Evolutionary conservation across 1,284 basidiomycete genomes (phyloP), one percentile per base, ranked within the genome.

Genomic region (Ustilago hordei): DNA sequence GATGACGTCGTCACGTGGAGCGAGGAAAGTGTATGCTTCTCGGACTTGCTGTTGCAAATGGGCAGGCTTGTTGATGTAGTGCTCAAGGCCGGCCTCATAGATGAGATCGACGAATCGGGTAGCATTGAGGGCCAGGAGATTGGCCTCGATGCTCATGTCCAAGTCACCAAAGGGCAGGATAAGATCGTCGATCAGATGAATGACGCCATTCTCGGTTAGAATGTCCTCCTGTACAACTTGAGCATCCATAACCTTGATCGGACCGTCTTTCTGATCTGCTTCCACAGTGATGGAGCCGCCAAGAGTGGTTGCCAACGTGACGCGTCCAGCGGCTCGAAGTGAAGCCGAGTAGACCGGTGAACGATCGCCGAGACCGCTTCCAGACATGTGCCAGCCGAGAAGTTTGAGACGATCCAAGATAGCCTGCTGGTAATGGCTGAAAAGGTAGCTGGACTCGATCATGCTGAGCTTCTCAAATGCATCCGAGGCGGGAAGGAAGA

Each of bases 61-160:
- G 17, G 75, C 68, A 31, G 69, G 72, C 43, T 68, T 63, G 56
- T 74, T 73, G 38, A 70, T 77, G 48, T 92, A 89, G 5, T 89
- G 84, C 31, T 92, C 89, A 13, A 88, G 79, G 32, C 80, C 82
- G 6, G 84, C 86, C 17, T 91, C 91, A 81, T 92, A 89, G 75
- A 96, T 94, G 81, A 98, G 90, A 75, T 95, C 90, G 55, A 99
- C 94, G 85, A 99, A 98, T 35, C 90, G 90, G 0, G 93, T 93
- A 84, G 95, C 97, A 82, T 98, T 94, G 68, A 98, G 89, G 0
- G 93, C 90, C 28, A 96, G 89, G 6, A 97, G 90, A 72, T 91
- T 95, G 87, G 99, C 98, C 88, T 99, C 96, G 6, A 95, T 92
- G 1, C 94, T 96, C 52, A 96, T 88, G 75, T 90, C 89, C 53